Evolutionary conservation across 208 protist species (phyloP).

Genomic region (Trypanosoma vivax): DNA sequence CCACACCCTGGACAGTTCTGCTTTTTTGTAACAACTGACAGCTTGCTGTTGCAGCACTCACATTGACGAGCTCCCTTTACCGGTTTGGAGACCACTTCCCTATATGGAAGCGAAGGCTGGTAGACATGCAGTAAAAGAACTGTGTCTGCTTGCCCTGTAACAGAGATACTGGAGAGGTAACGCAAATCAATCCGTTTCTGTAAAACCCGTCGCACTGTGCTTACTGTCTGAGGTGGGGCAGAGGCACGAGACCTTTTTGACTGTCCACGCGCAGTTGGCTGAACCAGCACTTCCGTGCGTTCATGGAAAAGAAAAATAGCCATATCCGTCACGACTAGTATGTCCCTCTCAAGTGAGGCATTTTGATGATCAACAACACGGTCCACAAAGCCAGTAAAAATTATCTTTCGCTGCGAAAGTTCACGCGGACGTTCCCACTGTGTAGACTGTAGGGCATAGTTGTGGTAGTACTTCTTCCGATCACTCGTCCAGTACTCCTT

Average conservation of each 20-base stretch:
- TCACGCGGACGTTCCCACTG: conserved; percentile 26
- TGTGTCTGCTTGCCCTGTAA: conserved; percentile 58
- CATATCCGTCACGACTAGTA: conserved; percentile 30
- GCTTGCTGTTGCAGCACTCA: conserved; percentile 21
- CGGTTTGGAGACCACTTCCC: conserved; percentile 16
- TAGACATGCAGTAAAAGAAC: conserved; percentile 63
- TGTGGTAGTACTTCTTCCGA: conserved; percentile 51
- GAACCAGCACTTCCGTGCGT: conserved; percentile 9
- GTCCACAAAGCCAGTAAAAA: conserved; percentile 36
- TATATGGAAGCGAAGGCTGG: conserved; percentile 38
- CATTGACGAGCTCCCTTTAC: conserved; percentile 5
- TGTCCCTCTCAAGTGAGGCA: conserved; percentile 26
- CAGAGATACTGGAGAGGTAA: conserved; percentile 46
- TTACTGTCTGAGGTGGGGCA: conserved; percentile 2
- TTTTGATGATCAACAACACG: conserved; percentile 38
- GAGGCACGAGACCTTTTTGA: conserved; percentile 6
- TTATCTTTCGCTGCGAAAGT: conserved; percentile 29
- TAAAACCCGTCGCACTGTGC: conserved; percentile 23
- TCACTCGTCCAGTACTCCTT: conserved; percentile 34
- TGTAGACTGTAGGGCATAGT: conserved; percentile 26
- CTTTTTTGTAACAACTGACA: conserved; percentile 33
- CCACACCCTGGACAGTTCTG: conserved; percentile 69
- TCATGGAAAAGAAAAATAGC: conserved; percentile 26
- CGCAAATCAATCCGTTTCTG: conserved; percentile 66
- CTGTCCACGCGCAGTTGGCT: conserved; percentile 12